Percentiles rank a stretch among this genome's conserved stretches.
Evolutionary conservation across 352 stramenopile species (phyloP).

Genomic region (Thraustochytrium sp.): DNA sequence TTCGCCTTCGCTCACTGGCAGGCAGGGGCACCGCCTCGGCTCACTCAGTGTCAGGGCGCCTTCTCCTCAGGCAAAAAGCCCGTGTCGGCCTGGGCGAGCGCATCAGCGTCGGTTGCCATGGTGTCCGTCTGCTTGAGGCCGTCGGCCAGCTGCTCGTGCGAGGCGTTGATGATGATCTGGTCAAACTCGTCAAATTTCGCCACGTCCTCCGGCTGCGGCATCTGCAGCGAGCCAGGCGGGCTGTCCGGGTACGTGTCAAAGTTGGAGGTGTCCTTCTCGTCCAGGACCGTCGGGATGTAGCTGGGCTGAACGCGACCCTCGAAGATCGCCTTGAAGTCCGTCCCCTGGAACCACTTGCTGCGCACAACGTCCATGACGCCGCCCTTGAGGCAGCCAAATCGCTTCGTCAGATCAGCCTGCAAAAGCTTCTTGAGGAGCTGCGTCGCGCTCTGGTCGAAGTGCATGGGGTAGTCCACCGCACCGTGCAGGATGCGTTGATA

Average conservation of each 20-base stretch:
- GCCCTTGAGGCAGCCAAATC: constrained; percentile 73
- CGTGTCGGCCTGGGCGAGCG: background rate
- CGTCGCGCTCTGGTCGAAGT: constrained; percentile 79
- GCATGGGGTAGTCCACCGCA: constrained; percentile 76
- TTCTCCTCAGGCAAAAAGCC: too few relatives aligned
- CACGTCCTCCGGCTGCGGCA: constrained; percentile 69
- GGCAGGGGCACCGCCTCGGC: too few relatives aligned
- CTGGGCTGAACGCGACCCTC: constrained; percentile 64
- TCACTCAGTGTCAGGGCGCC: too few relatives aligned
- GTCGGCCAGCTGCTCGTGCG: too few relatives aligned
- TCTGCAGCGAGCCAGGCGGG: constrained; percentile 68
- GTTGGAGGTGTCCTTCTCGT: constrained; percentile 78
- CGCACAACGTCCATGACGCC: constrained; percentile 80
- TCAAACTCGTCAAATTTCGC: constrained; percentile 36
- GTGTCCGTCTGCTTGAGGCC: background rate
- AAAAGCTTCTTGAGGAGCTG: constrained; percentile 84
- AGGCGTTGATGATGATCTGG: too few relatives aligned
- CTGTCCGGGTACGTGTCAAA: constrained; percentile 87
- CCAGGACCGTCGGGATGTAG: constrained; percentile 72
- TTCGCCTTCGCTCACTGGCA: too few relatives aligned
- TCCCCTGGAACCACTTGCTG: constrained; percentile 81
- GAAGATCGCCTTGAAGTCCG: constrained; percentile 74
- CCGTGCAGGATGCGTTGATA: constrained; percentile 87
- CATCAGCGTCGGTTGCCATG: background rate
- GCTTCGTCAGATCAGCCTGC: constrained; percentile 69